Base-by-base conservation (phyloP, 768 basidiomycete species). In the Kockovaella imperatae region DNA sequence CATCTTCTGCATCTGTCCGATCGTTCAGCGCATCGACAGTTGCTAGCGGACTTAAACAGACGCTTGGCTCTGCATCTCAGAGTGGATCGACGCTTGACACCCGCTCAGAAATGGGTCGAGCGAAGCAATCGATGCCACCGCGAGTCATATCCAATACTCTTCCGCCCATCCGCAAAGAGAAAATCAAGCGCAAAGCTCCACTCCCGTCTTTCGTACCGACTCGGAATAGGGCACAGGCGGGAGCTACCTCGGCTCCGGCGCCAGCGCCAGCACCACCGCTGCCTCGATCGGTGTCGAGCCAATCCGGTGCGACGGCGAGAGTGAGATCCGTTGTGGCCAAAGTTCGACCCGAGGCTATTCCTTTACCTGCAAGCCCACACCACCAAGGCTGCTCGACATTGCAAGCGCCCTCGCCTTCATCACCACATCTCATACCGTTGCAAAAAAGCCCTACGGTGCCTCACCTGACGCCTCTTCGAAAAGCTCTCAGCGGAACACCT, bases 121-220 rank as follows among this genome's bases (percentile, higher is more conserved):
- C n/a, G 13, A 35, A 35, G 30, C 26, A 3, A 23, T 44, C 26
- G 17, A 41, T 26, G 20, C 39, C n/a, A 47, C 23, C 30, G 17
- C 36, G 28, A 15, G 25, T 36, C 7, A 28, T 14, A 31, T 25
- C 39, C 4, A 35, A 25, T n/a, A 35, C 54, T 17, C 46, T 57
- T 14, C 54, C 60, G 8, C 47, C 59, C 13, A 48, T 52, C 3
- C 57, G 53, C 49, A 59, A 56, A 32, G 64, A 62, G 30, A 62
- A 54, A 41, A 44, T 66, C 23, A 49, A 38, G n/a, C 49, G 43
- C 4, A 66, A 66, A 52, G 47, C 64, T 1, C 54, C 64, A 34
- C 30, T 62, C 8, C 64, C 64, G 3, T 48, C 45, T 20, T 62
- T 66, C 52, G 35, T 50, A 17, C 63, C 63, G 7, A 28, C 35